Evolutionary conservation across 768 basidiomycete species (phyloP), one percentile per base, ranked within the genome.

Genomic region (Auricularia sp.): DNA sequence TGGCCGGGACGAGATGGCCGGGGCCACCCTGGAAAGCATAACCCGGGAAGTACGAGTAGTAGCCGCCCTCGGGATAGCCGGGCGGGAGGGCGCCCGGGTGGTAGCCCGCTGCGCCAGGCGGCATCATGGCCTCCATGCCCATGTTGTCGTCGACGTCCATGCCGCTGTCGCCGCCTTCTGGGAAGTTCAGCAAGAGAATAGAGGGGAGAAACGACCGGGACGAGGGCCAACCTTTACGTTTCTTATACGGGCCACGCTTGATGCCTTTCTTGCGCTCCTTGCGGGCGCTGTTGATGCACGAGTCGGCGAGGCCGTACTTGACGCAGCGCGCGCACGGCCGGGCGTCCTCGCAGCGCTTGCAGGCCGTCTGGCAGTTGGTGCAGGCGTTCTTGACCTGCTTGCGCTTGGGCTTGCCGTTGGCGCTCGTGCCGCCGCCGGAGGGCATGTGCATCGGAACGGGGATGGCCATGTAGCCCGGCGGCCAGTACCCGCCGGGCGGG

Each of bases 191-290:
- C 16, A 62, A n/a, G 16, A n/a, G 61, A 11, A 3, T 7, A 2
- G 36, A 29, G 29, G 29, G 29, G 29, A 29, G 23, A 47, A 36
- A 6, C 14, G 7, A 14, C 6, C n/a, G 10, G 14, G 23, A 21
- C 6, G 7, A 54, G n/a, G 14, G 60, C 63, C 34, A 10, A 64
- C 63, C 36, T 44, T 83, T 83, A 65, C 82, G 80, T 67, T 83
- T 84, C 66, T 70, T 70, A 71, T 84, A 84, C 1, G 82, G 83
- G 2, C 82, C 82, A 21, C 82, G 80, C 70, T 84, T 84, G 66
- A 83, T 76, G 34, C 82, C 82, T 61, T 82, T 83, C 69, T 86
- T 84, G 64, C 86, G 79, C 71, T 87, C 86, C 71, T 87, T 87
- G 66, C 86, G 76, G 18, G 80, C 75, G 1, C 85, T 84, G 67